Percentiles rank a stretch among this genome's conserved stretches.
Evolutionary conservation across 2,329 filamentous ascomycete species (phyloP).

Genomic region (Aspergillus tamarii): DNA sequence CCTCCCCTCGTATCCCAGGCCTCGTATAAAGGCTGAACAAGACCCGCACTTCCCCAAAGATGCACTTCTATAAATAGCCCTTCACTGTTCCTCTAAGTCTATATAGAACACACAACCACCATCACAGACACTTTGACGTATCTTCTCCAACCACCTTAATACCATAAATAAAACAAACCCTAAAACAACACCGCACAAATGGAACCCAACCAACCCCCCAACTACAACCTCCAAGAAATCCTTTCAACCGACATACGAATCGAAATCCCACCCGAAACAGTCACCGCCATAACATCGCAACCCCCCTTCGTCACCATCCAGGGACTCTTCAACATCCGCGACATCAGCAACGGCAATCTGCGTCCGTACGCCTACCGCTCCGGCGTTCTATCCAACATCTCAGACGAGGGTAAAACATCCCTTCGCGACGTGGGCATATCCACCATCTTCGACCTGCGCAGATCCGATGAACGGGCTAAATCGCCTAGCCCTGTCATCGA

Average conservation of each 20-base stretch:
- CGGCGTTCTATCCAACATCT: slow-evolving; percentile 65
- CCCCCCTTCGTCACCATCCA: slow-evolving; percentile 31
- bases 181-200: slow-evolving; percentile 10
- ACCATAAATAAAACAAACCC: neutral
- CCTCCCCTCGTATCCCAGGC: neutral
- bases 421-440: slow-evolving; percentile 62
- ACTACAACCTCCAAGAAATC: slow-evolving; percentile 23
- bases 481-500: slow-evolving; percentile 55
- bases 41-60: neutral
- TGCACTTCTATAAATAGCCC: neutral
- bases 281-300: slow-evolving; percentile 27
- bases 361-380: slow-evolving; percentile 66
- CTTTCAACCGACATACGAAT: slow-evolving; percentile 29
- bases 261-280: slow-evolving; percentile 24
- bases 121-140: neutral
- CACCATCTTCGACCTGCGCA: slow-evolving; percentile 71
- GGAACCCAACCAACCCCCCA: slow-evolving; percentile 12
- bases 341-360: slow-evolving; percentile 39
- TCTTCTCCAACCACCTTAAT: neutral
- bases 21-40: neutral
- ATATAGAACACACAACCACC: neutral
- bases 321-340: slow-evolving; percentile 33
- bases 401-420: slow-evolving; percentile 55
- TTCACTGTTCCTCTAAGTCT: neutral
- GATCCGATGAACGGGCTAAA: slow-evolving; percentile 48